Conservation (phyloP, 2,329 filamentous ascomycete species). For the Neoascochyta sp. region DNA sequence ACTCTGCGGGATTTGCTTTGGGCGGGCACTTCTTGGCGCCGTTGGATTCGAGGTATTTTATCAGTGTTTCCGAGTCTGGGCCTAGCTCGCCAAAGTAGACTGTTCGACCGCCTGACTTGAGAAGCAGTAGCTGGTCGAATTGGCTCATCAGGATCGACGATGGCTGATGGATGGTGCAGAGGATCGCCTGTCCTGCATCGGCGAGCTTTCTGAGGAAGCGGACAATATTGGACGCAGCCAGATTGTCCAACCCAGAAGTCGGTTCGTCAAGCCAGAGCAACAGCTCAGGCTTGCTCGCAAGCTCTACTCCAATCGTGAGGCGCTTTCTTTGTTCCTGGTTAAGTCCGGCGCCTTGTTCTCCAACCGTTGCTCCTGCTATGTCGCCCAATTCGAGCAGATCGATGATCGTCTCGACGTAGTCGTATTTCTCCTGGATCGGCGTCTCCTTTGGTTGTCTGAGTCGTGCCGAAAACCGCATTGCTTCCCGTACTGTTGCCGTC, state of each 20-base stretch:
- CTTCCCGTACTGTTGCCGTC: constrained; percentile 61
- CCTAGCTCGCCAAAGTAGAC: constrained; percentile 63
- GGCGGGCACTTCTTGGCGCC: constrained; percentile 52
- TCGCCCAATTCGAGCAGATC: constrained; percentile 61
- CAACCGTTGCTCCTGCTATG: constrained; percentile 62
- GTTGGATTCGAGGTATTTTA: constrained; percentile 52
- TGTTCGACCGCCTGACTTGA: constrained; percentile 62
- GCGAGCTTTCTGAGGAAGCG: constrained; percentile 65
- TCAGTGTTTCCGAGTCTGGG: constrained; percentile 40
- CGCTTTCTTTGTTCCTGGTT: constrained; percentile 66
- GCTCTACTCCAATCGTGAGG: constrained; percentile 60
- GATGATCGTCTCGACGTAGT: constrained; percentile 63
- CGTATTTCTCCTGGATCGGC: constrained; percentile 58
- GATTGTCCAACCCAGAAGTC: constrained; percentile 68
- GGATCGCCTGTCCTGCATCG: constrained; percentile 62
- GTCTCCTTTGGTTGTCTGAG: constrained; percentile 59
- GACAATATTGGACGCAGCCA: constrained; percentile 63
- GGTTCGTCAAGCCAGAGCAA: constrained; percentile 76
- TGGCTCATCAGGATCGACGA: constrained; percentile 63
- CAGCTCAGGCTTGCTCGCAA: constrained; percentile 64
- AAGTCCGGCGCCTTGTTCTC: constrained; percentile 46
- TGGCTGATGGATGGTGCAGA: constrained; percentile 69
- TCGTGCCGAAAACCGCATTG: constrained; percentile 60
- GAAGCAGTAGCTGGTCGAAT: constrained; percentile 63
- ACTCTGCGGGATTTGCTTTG: constrained; percentile 54